These are phyloP conservation scores for Lodderomyces parapsilosis DNA, from an alignment of 1,139 yeast genomes.

Conservation along the genomic window DNA sequence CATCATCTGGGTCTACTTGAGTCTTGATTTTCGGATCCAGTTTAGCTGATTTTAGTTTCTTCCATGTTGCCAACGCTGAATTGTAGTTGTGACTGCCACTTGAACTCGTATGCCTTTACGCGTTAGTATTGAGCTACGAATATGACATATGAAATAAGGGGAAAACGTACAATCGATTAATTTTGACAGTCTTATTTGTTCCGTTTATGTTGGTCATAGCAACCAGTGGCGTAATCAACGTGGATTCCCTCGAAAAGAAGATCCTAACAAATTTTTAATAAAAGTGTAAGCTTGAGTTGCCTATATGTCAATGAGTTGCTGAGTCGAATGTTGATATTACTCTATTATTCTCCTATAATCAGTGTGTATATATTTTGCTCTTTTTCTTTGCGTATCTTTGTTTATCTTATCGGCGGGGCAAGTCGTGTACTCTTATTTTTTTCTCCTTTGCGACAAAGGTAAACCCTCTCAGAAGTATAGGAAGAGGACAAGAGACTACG, in stretches of 20 bases:
- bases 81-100: constrained; percentile 35
- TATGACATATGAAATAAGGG: background rate
- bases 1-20: background rate
- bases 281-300: background rate
- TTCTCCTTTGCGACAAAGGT: no score
- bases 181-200: constrained; percentile 7
- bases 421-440: background rate
- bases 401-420: constrained; percentile 2
- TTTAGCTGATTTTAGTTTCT: constrained; percentile 41
- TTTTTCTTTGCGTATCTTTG: no score
- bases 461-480: background rate
- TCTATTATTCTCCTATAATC: background rate
- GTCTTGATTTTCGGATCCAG: background rate
- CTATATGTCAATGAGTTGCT: background rate
- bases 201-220: background rate
- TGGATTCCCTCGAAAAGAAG: background rate
- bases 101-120: constrained; percentile 18
- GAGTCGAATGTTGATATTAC: background rate
- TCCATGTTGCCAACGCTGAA: constrained; percentile 46
- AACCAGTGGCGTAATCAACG: background rate
- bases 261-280: background rate
- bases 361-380: background rate
- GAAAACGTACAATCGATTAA: constrained; percentile 11
- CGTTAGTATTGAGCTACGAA: background rate
- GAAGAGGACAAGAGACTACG: background rate